Base-by-base conservation (phyloP, 1,284 basidiomycete species). In the Ustilago sp. region DNA sequence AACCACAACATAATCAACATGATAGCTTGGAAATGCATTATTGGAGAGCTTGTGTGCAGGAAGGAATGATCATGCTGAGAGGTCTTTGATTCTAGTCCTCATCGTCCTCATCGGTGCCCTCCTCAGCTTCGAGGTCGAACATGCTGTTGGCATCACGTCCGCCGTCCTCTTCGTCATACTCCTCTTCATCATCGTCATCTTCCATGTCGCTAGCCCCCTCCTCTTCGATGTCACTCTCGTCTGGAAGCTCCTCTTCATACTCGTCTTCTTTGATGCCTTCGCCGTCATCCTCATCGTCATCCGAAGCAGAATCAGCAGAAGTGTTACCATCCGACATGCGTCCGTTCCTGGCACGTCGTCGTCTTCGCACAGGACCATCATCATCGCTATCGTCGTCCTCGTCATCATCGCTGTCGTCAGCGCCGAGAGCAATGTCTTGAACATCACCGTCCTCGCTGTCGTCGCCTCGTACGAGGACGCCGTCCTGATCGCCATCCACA, bases 371-470 rank as follows among this genome's bases (percentile, higher is more conserved):
- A 8, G 69, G 59, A 48, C 67, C 69, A 35, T 74, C 74, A 11
- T 77, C 74, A n/a, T 77, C 75, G 19, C 68, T 63, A 17, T 76
- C 77, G 6, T 70, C 63, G 8, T 74, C 70, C 9, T 74, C 73
- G 32, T 77, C 79, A 13, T 79, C 73, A 8, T 77, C 74, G 15
- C 60, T 63, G 59, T 78, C 74, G 3, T 74, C 68, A 52, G 65
- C 74, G 31, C 76, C 77, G 7, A 82, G 77, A 3, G 79, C 79
- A 47, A 82, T 77, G 36, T 82, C 79, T 28, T 82, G 79, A 12
- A 82, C 69, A 39, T 80, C 79, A 19, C 73, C 78, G 15, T 80
- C 78, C 15, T 81, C 79, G 19, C 66, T 68, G 11, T 74, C 66
- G 6, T 78, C 77, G 12, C 64, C 71, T 3, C 74, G 69, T 0